These are phyloP conservation scores for Gymnopus androsaceus DNA, from an alignment of 1,284 basidiomycete species.

Conservation along the genomic window DNA sequence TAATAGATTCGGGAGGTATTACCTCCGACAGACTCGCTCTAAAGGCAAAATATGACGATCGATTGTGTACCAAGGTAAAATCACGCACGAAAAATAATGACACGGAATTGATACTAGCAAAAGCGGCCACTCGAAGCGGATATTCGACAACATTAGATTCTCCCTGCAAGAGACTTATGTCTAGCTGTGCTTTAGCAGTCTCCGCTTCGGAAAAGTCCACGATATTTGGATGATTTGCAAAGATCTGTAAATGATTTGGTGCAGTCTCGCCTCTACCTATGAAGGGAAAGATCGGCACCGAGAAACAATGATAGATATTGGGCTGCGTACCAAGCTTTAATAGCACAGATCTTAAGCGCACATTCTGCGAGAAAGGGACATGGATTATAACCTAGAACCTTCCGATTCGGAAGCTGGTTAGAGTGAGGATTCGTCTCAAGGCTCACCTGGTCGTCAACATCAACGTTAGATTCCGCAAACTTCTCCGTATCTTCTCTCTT, in stretches of 20 bases:
- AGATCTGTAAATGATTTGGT: conserved; percentile 68
- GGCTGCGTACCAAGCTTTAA: conserved; percentile 65
- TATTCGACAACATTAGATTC: conserved; percentile 72
- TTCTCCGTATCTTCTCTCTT: conserved; percentile 67
- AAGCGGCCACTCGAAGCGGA: conserved; percentile 72
- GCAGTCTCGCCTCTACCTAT: conserved; percentile 70
- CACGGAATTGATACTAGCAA: conserved; percentile 71
- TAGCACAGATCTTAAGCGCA: conserved; percentile 70
- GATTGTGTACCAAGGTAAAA: conserved; percentile 7
- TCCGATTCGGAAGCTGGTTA: not conserved
- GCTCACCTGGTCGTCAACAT: conserved; percentile 77
- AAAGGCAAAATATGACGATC: conserved; percentile 2
- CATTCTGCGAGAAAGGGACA: conserved; percentile 77
- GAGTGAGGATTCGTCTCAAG: conserved; percentile 5
- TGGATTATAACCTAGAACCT: conserved; percentile 68
- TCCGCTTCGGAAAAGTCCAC: conserved; percentile 77
- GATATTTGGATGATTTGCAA: conserved; percentile 69
- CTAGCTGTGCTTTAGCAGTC: conserved; percentile 63
- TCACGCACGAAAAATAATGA: conserved; percentile 76
- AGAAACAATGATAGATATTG: conserved; percentile 6
- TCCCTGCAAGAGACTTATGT: conserved; percentile 70
- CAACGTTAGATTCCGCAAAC: conserved; percentile 72
- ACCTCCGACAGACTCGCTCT: conserved; percentile 69
- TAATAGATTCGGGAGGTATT: conserved; percentile 71
- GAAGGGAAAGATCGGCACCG: conserved; percentile 17